Conservation (phyloP, 306 rosid species). For the Abrus precatorius region DNA sequence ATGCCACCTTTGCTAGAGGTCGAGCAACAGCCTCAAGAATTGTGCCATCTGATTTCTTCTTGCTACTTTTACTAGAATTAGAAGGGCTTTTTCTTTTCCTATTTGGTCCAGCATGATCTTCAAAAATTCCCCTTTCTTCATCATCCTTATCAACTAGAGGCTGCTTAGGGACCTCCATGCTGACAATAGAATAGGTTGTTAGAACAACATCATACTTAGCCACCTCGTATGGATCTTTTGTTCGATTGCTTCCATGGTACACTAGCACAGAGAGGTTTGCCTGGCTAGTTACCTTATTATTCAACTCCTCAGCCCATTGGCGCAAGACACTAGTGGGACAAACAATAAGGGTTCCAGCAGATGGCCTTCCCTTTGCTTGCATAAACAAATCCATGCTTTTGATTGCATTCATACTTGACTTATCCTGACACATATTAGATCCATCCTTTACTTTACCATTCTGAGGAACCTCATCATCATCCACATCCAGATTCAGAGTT, state of each 20-base stretch:
- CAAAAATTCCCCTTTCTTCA: constrained; percentile 65
- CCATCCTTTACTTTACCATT: constrained; percentile 50
- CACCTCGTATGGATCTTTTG: constrained; percentile 88
- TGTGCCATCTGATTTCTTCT: constrained; percentile 61
- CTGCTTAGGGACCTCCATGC: constrained; percentile 98
- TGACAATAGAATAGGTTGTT: constrained; percentile 94
- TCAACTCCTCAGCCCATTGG: constrained; percentile 98
- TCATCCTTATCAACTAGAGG: constrained; percentile 82
- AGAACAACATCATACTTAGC: constrained; percentile 95
- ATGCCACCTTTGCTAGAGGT: constrained; percentile 94
- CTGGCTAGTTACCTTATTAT: constrained; percentile 78
- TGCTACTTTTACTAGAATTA: constrained; percentile 58
- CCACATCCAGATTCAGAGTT: constrained; percentile 81
- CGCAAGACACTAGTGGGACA: constrained; percentile 98
- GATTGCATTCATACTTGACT: constrained; percentile 46
- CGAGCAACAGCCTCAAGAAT: constrained; percentile 67
- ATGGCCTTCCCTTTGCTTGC: constrained; percentile 86
- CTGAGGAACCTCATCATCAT: constrained; percentile 64
- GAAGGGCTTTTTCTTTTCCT: constrained; percentile 81
- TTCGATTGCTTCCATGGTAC: constrained; percentile 95
- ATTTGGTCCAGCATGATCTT: constrained; percentile 55
- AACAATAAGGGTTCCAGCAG: constrained; percentile 98
- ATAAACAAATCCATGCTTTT: constrained; percentile 42
- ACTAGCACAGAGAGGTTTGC: constrained; percentile 88
- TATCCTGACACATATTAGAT: constrained; percentile 38